Conservation (phyloP, 495 filamentous ascomycete species). For the Platismatia glauca region DNA sequence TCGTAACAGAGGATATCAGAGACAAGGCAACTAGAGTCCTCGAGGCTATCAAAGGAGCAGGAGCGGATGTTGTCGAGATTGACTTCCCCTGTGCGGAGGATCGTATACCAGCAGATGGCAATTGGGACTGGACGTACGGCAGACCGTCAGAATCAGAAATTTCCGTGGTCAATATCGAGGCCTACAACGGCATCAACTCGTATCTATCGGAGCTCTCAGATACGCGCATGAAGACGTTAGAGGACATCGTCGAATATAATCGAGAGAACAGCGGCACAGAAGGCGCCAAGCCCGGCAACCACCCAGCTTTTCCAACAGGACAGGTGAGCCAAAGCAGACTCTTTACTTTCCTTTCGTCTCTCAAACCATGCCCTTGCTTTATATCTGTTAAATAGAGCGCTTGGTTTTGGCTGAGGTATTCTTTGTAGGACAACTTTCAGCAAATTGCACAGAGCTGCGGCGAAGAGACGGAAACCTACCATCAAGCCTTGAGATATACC, state of each 20-base stretch:
- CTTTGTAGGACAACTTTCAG: slow-evolving; percentile 16
- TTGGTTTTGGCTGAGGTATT: background rate
- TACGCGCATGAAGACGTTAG: slow-evolving; percentile 20
- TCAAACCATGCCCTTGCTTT: background rate
- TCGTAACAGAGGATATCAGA: slow-evolving; percentile 12
- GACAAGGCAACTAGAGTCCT: background rate
- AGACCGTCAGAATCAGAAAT: slow-evolving; percentile 22
- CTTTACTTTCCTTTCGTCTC: background rate
- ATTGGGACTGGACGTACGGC: slow-evolving; percentile 25
- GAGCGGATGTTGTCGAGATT: slow-evolving; percentile 17
- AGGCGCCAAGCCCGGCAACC: slow-evolving; percentile 19
- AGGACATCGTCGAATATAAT: slow-evolving; percentile 21
- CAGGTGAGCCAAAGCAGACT: slow-evolving; percentile 10
- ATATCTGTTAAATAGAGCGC: background rate
- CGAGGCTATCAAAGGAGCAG: slow-evolving; percentile 20
- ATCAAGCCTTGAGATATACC: slow-evolving; percentile 15
- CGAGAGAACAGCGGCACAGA: slow-evolving; percentile 20
- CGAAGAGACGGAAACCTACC: slow-evolving; percentile 10
- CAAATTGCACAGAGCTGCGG: slow-evolving; percentile 14
- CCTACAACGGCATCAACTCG: slow-evolving; percentile 23
- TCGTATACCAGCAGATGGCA: slow-evolving; percentile 22
- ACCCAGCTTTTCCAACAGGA: slow-evolving; percentile 21
- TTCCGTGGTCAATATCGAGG: slow-evolving; percentile 26
- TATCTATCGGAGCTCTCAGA: slow-evolving; percentile 22
- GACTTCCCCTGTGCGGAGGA: slow-evolving; percentile 26